Evolutionary conservation across 352 stramenopile species (phyloP).

Genomic region (Globisporangium acanthophoron): DNA sequence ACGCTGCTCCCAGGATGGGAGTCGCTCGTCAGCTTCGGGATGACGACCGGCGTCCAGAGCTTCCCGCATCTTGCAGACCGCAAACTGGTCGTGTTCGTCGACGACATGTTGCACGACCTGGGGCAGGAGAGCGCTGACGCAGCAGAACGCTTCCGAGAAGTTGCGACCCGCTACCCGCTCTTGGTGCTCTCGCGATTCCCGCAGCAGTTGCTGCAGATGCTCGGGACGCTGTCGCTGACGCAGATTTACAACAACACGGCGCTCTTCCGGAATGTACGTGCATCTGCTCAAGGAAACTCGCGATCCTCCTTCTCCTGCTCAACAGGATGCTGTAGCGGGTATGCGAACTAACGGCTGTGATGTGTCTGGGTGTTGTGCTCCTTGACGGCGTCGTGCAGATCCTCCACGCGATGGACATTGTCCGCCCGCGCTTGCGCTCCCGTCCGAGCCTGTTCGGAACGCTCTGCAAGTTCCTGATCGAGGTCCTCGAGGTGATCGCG

Average conservation of each 20-base stretch:
- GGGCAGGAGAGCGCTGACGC: constrained; percentile 35
- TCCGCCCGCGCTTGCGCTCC: constrained; percentile 29
- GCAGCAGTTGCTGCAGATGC: constrained; percentile 41
- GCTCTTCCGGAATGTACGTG: constrained; percentile 56
- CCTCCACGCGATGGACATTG: constrained; percentile 55
- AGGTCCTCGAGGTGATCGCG: constrained; percentile 58
- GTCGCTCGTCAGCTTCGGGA: constrained; percentile 30
- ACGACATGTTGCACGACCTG: constrained; percentile 42
- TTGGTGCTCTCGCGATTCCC: constrained; percentile 51
- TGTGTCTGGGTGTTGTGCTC: not conserved
- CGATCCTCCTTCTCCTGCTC: no score
- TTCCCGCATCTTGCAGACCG: constrained; percentile 17
- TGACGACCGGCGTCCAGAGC: constrained; percentile 4
- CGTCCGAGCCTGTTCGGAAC: constrained; percentile 23
- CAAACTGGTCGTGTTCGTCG: constrained; percentile 29
- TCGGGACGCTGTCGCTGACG: constrained; percentile 55
- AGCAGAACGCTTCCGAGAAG: constrained; percentile 57
- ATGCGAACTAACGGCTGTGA: not conserved
- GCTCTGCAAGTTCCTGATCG: constrained; percentile 55
- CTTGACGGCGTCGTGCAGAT: constrained; percentile 22
- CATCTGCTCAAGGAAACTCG: no score
- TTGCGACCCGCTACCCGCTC: constrained; percentile 46
- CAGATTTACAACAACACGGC: constrained; percentile 60
- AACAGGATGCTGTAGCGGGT: no score
- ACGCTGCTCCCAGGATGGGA: constrained; percentile 53